Conservation (phyloP, 148 eudicot genomes). For the Rheum nobile region DNA sequence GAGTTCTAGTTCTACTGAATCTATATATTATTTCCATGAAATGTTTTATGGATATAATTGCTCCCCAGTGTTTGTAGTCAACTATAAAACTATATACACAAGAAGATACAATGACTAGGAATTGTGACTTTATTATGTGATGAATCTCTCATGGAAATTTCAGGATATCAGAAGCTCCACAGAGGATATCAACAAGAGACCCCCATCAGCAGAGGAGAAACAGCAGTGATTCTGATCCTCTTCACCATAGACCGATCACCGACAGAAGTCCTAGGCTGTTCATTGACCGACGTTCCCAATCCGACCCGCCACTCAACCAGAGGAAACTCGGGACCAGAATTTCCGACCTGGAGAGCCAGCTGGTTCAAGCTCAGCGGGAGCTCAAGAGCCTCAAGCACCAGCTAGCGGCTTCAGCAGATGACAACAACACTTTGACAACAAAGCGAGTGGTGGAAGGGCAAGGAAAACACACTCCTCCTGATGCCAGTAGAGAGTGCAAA, state of each 20-base stretch:
- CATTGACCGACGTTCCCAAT: constrained; percentile 47
- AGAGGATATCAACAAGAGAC: constrained; percentile 44
- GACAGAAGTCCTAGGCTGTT: constrained; percentile 46
- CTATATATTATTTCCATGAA: background rate
- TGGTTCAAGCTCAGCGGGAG: constrained; percentile 83
- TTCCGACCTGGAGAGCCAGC: constrained; percentile 71
- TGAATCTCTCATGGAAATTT: background rate
- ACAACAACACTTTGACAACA: constrained; percentile 21
- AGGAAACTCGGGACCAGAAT: constrained; percentile 76
- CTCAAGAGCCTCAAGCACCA: constrained; percentile 70
- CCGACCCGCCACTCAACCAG: constrained; percentile 42
- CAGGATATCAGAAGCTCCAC: constrained; percentile 74
- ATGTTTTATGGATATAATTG: no score
- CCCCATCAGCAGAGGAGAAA: constrained; percentile 41
- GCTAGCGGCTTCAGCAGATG: constrained; percentile 34
- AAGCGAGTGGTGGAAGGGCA: no score
- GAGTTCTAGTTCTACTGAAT: background rate
- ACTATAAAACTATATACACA: no score
- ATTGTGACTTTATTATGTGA: background rate
- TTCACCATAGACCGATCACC: constrained; percentile 37
- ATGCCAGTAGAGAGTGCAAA: constrained; percentile 18
- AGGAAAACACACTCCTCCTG: background rate
- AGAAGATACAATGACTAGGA: no score
- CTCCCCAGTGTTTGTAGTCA: no score
- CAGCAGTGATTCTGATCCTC: constrained; percentile 59